phyloP scores from a whole-genome alignment of 345 rosid genomes.

The Citrus australasica region DNA sequence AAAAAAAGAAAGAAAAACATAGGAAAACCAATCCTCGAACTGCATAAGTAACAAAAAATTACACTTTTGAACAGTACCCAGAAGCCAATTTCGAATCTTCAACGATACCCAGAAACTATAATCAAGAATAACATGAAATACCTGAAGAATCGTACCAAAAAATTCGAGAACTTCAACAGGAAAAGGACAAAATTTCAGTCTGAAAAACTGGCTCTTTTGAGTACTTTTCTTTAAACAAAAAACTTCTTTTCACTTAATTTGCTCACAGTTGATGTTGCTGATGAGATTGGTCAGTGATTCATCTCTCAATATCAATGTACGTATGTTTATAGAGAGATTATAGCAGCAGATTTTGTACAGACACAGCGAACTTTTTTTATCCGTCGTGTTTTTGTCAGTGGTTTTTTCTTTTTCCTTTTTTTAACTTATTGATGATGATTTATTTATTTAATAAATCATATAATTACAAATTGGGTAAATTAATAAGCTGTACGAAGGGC shows the following conservation, averaged over 20 bases:
- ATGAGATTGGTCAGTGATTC: constrained; percentile 5
- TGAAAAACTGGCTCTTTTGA: not conserved
- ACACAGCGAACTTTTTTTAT: not conserved
- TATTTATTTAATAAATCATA: not conserved
- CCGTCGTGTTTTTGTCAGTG: not conserved
- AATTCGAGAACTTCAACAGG: not conserved
- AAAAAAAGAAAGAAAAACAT: not conserved
- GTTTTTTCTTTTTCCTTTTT: not conserved
- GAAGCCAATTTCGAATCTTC: constrained; percentile 10
- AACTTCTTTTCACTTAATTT: not conserved
- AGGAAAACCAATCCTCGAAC: constrained; percentile 13
- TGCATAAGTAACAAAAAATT: constrained; percentile 17
- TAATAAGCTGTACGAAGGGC: not conserved
- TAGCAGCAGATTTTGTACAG: not conserved
- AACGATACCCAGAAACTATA: constrained; percentile 23
- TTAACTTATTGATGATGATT: too few species aligned
- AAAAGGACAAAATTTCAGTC: constrained; percentile 1
- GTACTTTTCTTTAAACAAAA: not conserved
- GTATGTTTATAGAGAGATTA: not conserved
- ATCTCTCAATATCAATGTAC: not conserved
- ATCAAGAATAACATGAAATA: constrained; percentile 13
- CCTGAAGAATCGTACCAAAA: constrained; percentile 25
- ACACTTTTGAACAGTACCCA: constrained; percentile 12
- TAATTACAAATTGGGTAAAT: not conserved
- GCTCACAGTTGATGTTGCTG: not conserved